Base-by-base conservation (phyloP, 2,329 filamentous ascomycete species). In the Fusarium sp. region DNA sequence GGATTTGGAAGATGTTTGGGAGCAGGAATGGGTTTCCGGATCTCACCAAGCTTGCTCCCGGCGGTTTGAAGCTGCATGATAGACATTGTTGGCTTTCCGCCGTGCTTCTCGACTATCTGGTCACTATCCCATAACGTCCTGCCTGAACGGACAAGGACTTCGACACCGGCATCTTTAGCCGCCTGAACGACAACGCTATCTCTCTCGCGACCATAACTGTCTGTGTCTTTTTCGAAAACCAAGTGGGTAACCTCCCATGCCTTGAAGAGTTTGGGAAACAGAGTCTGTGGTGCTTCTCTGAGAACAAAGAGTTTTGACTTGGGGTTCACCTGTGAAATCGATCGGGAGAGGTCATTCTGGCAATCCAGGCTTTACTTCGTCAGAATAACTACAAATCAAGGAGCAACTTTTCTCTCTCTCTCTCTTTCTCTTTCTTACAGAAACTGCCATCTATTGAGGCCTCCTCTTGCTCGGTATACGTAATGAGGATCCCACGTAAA, bases 401-500 rank as follows among this genome's bases (percentile, higher is more conserved):
- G 33, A 37, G n/a, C n/a, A 55, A 16, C 4, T 11, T 11, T 18
- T 35, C 33, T 37, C 18, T 4, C 4, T 27, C 23, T 45, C 4
- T 27, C 23, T 45, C 45, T 48, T 15, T 48, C 4, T 15, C 25
- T 18, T 4, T 48, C 84, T 76, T 76, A 89, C 83, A 94, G 80
- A 76, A 91, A 94, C 75, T 93, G 90, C 91, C 92, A 94, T 73
- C 93, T 85, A 76, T 95, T 95, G 14, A 89, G 83, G 0, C 91
- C 91, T 9, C 91, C 92, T 63, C 92, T 87, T 2, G 90, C 89
- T 37, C 87, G 87, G 78, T 94, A 94, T 31, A 94, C 91, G 78
- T 94, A 94, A 79, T 94, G 91, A 63, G 92, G 92, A 78, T 94
- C 92, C 91, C 92, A 95, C 4, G 91, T 93, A 86, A 93, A 95